phyloP scores from a whole-genome alignment of 2,329 filamentous ascomycete species.

The Hymenoscyphus fructigenus region DNA sequence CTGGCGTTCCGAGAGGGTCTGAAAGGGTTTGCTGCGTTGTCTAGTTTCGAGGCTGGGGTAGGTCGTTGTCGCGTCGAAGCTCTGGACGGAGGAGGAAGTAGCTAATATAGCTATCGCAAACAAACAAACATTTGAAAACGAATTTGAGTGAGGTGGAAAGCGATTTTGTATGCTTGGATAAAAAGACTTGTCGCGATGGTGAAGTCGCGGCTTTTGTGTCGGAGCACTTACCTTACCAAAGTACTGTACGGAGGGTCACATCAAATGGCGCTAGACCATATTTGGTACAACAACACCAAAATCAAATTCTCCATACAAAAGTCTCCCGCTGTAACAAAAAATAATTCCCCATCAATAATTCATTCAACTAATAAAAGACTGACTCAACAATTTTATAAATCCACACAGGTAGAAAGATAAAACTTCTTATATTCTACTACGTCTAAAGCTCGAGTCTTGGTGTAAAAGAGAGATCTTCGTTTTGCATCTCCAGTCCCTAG shows the following conservation, averaged over 20 bases:
- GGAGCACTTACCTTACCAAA: too few relatives aligned
- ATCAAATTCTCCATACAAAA: too few relatives aligned
- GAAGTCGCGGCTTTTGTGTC: background rate
- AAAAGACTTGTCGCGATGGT: background rate
- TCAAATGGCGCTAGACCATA: background rate
- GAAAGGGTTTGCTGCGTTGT: background rate
- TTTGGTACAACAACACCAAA: background rate
- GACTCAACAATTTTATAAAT: too few relatives aligned
- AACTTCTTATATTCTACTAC: too few relatives aligned
- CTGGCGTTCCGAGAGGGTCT: constrained; percentile 2
- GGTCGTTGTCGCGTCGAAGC: constrained; percentile 17
- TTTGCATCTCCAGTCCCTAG: too few relatives aligned
- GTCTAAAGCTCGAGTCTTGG: too few relatives aligned
- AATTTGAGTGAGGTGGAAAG: background rate
- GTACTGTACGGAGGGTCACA: background rate
- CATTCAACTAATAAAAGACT: too few relatives aligned
- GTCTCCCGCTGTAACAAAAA: too few relatives aligned
- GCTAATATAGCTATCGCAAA: constrained; percentile 7
- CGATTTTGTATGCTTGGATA: background rate
- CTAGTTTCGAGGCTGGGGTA: background rate
- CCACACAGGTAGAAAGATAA: too few relatives aligned
- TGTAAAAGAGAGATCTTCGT: too few relatives aligned
- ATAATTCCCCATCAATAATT: too few relatives aligned
- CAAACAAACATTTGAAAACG: constrained; percentile 17
- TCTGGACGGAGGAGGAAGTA: constrained; percentile 10